A percentile compares a stretch with the other conserved stretches of the same genome.
Conservation (phyloP, 2,329 filamentous ascomycete genomes). For the Fusarium sp. region DNA sequence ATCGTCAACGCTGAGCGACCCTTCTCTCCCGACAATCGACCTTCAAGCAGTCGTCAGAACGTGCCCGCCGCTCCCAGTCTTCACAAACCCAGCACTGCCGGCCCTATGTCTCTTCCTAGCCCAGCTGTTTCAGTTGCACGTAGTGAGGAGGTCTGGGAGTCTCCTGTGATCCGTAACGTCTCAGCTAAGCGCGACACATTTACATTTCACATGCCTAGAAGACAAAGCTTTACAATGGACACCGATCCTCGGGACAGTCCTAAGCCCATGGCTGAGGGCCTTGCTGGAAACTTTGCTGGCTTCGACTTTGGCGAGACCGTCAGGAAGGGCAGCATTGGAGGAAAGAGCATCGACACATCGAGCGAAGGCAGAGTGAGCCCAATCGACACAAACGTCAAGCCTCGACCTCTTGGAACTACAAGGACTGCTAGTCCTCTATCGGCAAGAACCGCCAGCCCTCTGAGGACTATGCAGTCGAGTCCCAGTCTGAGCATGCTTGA, state of each 20-base stretch:
- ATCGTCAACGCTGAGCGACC: slow-evolving; percentile 50
- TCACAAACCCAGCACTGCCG: slow-evolving; percentile 46
- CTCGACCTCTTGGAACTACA: slow-evolving; percentile 22
- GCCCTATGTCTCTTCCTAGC: slow-evolving; percentile 56
- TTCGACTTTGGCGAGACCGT: slow-evolving; percentile 56
- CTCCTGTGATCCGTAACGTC: slow-evolving; percentile 62
- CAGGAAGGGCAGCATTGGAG: slow-evolving; percentile 39
- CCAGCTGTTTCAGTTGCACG: slow-evolving; percentile 57
- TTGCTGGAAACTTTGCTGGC: slow-evolving; percentile 54
- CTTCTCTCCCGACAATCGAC: slow-evolving; percentile 40
- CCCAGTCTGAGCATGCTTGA: slow-evolving; percentile 42
- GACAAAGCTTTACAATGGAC: slow-evolving; percentile 63
- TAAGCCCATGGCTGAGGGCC: slow-evolving; percentile 50
- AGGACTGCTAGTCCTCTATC: slow-evolving; percentile 44
- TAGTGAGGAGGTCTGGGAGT: slow-evolving; percentile 55
- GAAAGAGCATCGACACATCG: slow-evolving; percentile 31
- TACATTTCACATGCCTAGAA: slow-evolving; percentile 59
- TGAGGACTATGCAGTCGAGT: slow-evolving; percentile 45
- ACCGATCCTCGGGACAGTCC: slow-evolving; percentile 52
- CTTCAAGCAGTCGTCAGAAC: slow-evolving; percentile 41
- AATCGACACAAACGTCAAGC: slow-evolving; percentile 35
- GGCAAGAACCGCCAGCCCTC: slow-evolving; percentile 42
- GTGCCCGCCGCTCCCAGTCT: slow-evolving; percentile 41
- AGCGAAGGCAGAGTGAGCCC: slow-evolving; percentile 37
- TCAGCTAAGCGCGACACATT: slow-evolving; percentile 65